Percentiles rank a stretch among this genome's conserved stretches.
Conservation (phyloP, 805 yeast genomes). For the Yarrowia deformans region DNA sequence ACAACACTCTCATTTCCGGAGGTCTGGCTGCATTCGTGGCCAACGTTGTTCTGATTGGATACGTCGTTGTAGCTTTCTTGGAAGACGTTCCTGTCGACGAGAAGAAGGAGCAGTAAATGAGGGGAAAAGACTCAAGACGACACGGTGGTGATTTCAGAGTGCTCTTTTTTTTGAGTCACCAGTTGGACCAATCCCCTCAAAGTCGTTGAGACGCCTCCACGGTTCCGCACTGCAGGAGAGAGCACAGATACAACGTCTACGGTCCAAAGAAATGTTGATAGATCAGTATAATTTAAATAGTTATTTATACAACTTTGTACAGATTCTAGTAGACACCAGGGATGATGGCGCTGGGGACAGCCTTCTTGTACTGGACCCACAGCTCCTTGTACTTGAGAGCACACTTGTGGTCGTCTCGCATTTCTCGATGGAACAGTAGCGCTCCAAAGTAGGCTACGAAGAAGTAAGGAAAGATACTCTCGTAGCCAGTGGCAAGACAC, state of each 20-base stretch:
- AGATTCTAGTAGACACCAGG: conserved; percentile 76
- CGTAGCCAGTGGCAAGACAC: conserved; percentile 88
- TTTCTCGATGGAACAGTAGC: conserved; percentile 85
- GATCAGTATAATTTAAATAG: conserved; percentile 27
- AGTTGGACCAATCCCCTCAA: too few species aligned
- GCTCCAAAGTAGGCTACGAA: conserved; percentile 83
- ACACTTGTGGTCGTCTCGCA: conserved; percentile 92
- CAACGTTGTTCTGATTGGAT: conserved; percentile 70
- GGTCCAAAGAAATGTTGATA: not conserved
- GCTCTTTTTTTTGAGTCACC: too few species aligned
- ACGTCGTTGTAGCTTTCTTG: conserved; percentile 71
- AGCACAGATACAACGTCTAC: too few species aligned
- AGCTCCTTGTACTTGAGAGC: conserved; percentile 80
- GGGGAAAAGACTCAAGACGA: not conserved
- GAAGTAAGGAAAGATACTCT: conserved; percentile 84
- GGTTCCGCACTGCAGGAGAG: too few species aligned
- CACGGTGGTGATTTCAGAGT: not conserved
- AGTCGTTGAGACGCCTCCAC: too few species aligned
- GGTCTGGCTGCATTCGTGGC: conserved; percentile 78
- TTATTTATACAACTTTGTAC: conserved; percentile 21
- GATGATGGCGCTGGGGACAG: conserved; percentile 87
- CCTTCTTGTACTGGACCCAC: conserved; percentile 82
- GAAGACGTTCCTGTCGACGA: conserved; percentile 57
- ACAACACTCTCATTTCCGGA: conserved; percentile 67
- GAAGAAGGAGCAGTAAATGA: conserved; percentile 42